These are phyloP conservation scores for Marchantia polymorpha DNA, from an alignment of 225 moss, liverwort and hornwort genomes.

Conservation along the genomic window DNA sequence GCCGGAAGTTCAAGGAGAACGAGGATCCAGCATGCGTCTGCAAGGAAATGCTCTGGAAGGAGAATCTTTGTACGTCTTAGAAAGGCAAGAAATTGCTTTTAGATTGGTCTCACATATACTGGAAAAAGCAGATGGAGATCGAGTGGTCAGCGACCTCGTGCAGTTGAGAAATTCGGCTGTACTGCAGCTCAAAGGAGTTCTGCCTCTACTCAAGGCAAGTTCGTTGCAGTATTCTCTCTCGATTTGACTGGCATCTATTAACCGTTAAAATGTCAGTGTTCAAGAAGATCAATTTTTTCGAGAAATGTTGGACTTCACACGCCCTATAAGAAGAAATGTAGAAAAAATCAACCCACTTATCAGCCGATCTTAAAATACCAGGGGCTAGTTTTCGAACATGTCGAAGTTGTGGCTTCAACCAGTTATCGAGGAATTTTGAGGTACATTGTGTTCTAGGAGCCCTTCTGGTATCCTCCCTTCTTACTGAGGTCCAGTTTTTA, in stretches of 20 bases:
- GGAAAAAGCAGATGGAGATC: slow-evolving; percentile 30
- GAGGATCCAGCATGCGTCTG: slow-evolving; percentile 33
- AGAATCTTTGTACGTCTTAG: slow-evolving; percentile 51
- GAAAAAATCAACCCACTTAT: not conserved
- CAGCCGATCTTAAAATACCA: too few species aligned
- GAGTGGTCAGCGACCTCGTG: slow-evolving; percentile 37
- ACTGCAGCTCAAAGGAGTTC: slow-evolving; percentile 52
- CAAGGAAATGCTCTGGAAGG: slow-evolving; percentile 50
- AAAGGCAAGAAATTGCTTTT: slow-evolving; percentile 63
- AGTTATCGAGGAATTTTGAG: too few species aligned
- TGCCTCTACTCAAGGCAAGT: slow-evolving; percentile 63
- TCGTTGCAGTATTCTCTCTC: not conserved
- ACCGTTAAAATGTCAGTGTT: not conserved
- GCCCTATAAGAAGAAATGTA: not conserved
- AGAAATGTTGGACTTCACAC: not conserved
- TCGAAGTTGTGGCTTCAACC: not conserved
- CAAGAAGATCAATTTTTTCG: not conserved
- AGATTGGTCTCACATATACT: slow-evolving; percentile 56
- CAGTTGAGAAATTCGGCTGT: slow-evolving; percentile 54
- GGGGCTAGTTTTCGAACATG: not conserved
- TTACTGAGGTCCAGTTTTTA: not conserved
- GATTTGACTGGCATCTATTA: not conserved
- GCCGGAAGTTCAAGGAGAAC: slow-evolving; percentile 28
- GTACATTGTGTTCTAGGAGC: not conserved
- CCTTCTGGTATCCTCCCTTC: not conserved